Evolutionary conservation across 106 monocot genomes (phyloP).

Genomic region (Alisma plantagoaquatica): DNA sequence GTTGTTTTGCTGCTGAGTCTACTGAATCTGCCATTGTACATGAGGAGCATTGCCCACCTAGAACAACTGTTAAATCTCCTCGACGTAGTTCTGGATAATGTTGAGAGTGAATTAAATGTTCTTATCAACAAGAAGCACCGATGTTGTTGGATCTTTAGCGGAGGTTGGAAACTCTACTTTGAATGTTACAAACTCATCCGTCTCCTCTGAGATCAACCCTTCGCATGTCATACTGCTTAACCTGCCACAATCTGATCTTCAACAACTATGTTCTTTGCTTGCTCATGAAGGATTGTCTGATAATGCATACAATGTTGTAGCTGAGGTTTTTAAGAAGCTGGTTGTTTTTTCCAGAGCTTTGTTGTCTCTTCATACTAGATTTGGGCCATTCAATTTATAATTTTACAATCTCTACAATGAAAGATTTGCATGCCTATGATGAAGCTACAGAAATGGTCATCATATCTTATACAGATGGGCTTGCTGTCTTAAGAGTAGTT

Average conservation of each 20-base stretch:
- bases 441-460: constrained; percentile 70
- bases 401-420: constrained; percentile 54
- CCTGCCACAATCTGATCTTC: constrained; percentile 69
- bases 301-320: constrained; percentile 79
- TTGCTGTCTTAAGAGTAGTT: constrained; percentile 80
- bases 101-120: constrained; percentile 41
- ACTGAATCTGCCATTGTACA: constrained; percentile 86
- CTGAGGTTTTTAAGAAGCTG: constrained; percentile 78
- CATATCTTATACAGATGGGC: constrained; percentile 70
- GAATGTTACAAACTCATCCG: constrained; percentile 15
- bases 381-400: constrained; percentile 76
- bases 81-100: constrained; percentile 81
- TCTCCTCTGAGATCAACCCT: constrained; percentile 7
- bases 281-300: constrained; percentile 98
- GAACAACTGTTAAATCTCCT: constrained; percentile 96
- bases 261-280: constrained; percentile 78
- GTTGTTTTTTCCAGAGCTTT: constrained; percentile 72
- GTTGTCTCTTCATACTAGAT: constrained; percentile 72
- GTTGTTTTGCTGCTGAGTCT: constrained; percentile 74
- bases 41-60: constrained; percentile 96
- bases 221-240: constrained; percentile 34
- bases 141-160: constrained; percentile 19
- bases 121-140: constrained; percentile 40
- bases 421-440: constrained; percentile 57
- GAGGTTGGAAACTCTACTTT: constrained; percentile 14